Base-by-base conservation (phyloP, 2,329 filamentous ascomycete species). In the Phialophora expanda region DNA sequence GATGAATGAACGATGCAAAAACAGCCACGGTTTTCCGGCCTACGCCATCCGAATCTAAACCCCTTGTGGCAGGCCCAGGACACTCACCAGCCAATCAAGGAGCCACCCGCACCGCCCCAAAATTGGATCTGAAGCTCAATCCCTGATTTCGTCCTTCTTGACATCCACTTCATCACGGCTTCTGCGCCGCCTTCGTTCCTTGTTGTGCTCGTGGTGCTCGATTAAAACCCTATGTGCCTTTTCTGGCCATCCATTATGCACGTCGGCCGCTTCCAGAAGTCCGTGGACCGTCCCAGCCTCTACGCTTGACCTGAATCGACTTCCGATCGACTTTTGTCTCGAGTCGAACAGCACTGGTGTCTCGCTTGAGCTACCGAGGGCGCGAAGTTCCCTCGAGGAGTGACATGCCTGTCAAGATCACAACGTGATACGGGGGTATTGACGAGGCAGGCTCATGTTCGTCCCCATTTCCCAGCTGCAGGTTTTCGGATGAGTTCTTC, bases 301-400 rank as follows among this genome's bases (percentile, higher is more conserved):
- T 41, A 22, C 58, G 46, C 58, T 61, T 61, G 58, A 41, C 58
- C 58, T 34, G 32, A 53, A 61, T 53, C 24, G 58, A 61, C 46
- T 32, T 38, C 56, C 46, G 58, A 61, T 61, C 48, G 38, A 41
- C 58, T 38, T 26, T 4, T 26, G 12, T 53, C 44, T 61, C 58
- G 58, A 53, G 30, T 61, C 46, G 34, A 41, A 34, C 30, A n/a
- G 20, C n/a, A 17, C 58, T 60, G 46, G 30, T 61, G 28, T 61
- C 48, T 61, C 58, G 58, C 46, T 53, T 61, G 46, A 34, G 17
- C 2, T 44, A 55, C 53, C 53, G 26, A 30, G 24, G 28, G 28
- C 24, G n/a, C 26, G 53, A 28, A 55, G 26, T n/a, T 44, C 38
- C 17, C 38, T 44, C 24, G 11, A 51, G 24, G 24, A 51, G 48